Base-by-base conservation (phyloP, 2,329 filamentous ascomycete species). In the Trichoderma koningiopsis region DNA sequence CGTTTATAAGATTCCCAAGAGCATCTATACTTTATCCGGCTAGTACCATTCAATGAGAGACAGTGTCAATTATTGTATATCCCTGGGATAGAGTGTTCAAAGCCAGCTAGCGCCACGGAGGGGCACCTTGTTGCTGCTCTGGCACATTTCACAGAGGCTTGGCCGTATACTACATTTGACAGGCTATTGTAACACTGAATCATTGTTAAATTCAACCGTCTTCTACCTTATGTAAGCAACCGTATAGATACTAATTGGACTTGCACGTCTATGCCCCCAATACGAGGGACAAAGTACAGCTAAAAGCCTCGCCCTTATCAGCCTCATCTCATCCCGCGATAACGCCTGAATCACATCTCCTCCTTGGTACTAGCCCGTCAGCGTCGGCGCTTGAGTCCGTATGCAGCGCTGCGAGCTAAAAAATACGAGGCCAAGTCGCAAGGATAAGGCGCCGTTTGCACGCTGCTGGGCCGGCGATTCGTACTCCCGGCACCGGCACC, bases 401-500 rank as follows among this genome's bases (percentile, higher is more conserved):
- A 57, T 57, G 53, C 53, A 66, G 62, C 33, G 2, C 37, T 43
- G 19, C 16, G n/a, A 43, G 7, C 40, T 14, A 43, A n/a, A 66
- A 65, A 66, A 66, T 66, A 66, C 62, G 62, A 58, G 62, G 22
- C 14, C 19, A 49, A 35, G 35, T n/a, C 53, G 53, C 27, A 43
- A 56, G 49, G 52, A 55, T 53, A 37, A 19, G 35, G 35, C 33
- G 37, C 63, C 55, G 55, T 47, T 43, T 47, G 40, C 40, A 43
- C 24, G 24, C 43, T 29, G 40, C 31, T 69, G 53, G 61, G 35
- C 61, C 71, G 70, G 70, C 66, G 43, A 65, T 67, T 71, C 59
- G 70, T 72, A 68, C 69, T 56, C 35, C 71, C 71, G 70, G 62
- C 33, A 52, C 68, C 71, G 71, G 65, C 65, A 63, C 65, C 60